phyloP scores from a whole-genome alignment of 177 flowering plant species.

The Telopea speciosissima region DNA sequence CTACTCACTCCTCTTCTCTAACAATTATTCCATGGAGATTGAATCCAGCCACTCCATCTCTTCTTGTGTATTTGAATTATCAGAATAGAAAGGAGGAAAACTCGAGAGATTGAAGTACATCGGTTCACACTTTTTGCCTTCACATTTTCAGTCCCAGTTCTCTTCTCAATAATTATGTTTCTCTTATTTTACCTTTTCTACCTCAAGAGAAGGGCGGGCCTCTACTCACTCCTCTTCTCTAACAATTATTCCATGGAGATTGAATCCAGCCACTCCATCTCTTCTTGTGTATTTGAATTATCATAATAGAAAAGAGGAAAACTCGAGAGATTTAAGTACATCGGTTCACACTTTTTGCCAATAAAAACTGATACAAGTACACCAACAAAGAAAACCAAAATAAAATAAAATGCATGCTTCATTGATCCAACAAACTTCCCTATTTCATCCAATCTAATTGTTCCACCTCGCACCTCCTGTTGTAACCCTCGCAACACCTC shows the following conservation, averaged over 20 bases:
- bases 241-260: conserved; percentile 21
- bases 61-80: not conserved
- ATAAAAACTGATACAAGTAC: no score
- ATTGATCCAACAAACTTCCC: no score
- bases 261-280: not conserved
- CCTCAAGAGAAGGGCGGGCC: conserved; percentile 46
- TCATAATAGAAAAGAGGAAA: not conserved
- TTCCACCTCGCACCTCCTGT: no score
- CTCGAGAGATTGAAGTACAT: no score
- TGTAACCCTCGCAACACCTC: no score
- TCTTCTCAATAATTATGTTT: conserved; percentile 47
- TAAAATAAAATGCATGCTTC: no score
- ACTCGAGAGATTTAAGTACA: no score
- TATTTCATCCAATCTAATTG: no score
- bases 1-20: conserved; percentile 20
- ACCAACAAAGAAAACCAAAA: no score
- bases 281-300: not conserved
- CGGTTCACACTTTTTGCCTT: no score
- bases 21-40: conserved; percentile 21
- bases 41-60: not conserved
- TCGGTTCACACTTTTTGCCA: no score
- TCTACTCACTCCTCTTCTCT: conserved; percentile 21
- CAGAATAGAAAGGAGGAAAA: not conserved
- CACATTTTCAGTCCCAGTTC: conserved; percentile 48
- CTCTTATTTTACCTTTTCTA: conserved; percentile 48